Evolutionary conservation across 768 basidiomycete species (phyloP).

Genomic region (Termitomyces sp.): DNA sequence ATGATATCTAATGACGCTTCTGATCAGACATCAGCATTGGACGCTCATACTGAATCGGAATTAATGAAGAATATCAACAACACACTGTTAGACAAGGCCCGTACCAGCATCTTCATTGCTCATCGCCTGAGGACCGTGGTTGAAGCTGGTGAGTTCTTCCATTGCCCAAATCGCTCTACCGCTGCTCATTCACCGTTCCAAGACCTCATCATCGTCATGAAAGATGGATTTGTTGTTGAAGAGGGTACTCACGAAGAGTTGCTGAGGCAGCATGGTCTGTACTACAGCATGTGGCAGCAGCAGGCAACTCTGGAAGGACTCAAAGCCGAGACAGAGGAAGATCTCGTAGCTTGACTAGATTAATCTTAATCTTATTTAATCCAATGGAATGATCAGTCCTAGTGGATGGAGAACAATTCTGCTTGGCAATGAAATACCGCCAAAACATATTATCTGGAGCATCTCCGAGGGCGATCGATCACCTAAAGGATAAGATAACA

Average conservation of each 20-base stretch:
- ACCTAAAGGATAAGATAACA: slow-evolving; percentile 3
- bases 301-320: slow-evolving; percentile 47
- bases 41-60: slow-evolving; percentile 91
- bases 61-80: slow-evolving; percentile 91
- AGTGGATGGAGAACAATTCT: no score
- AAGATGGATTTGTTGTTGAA: slow-evolving; percentile 87
- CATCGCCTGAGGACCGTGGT: slow-evolving; percentile 87
- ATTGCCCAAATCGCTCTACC: not conserved
- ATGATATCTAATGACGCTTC: not conserved
- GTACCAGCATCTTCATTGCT: slow-evolving; percentile 96
- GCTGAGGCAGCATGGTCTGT: slow-evolving; percentile 62
- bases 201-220: slow-evolving; percentile 93
- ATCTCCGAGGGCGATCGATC: not conserved
- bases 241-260: slow-evolving; percentile 91
- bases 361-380: not conserved
- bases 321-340: slow-evolving; percentile 10
- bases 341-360: not conserved
- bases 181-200: not conserved
- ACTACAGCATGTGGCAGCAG: slow-evolving; percentile 78
- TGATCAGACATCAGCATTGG: slow-evolving; percentile 87
- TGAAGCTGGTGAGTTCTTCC: slow-evolving; percentile 62
- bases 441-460: no score
- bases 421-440: no score
- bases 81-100: slow-evolving; percentile 64
- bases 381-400: not conserved